phyloP scores from a whole-genome alignment of 169 alveolate genomes.

The Toxoplasma gondii region DNA sequence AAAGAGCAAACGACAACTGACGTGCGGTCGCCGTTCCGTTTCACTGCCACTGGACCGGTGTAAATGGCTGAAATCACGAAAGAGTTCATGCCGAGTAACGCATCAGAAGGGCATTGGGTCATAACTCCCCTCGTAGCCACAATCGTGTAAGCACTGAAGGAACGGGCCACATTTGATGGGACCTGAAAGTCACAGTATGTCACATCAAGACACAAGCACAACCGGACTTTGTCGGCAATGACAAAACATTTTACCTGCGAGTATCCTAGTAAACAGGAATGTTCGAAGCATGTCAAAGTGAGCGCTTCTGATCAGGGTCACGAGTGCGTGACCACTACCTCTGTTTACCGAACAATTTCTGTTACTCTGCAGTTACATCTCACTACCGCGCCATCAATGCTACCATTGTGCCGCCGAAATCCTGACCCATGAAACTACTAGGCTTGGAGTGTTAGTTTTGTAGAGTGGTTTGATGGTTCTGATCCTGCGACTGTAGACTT shows the following conservation, averaged over 20 bases:
- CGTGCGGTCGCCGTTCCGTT: no score
- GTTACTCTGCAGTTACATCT: neutral
- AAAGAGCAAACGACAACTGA: no score
- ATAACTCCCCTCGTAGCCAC: slow-evolving; percentile 15
- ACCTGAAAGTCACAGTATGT: neutral
- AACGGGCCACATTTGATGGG: neutral
- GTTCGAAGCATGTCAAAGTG: neutral
- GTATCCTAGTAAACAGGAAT: no score
- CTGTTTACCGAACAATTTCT: neutral
- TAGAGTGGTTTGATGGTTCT: no score
- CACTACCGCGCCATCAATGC: neutral
- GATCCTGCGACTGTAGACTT: no score
- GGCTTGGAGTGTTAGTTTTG: no score
- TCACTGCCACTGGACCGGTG: no score
- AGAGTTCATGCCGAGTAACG: neutral
- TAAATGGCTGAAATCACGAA: no score
- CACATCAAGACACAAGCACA: neutral
- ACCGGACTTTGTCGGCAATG: neutral
- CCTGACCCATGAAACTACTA: neutral
- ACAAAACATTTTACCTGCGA: neutral
- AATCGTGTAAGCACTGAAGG: slow-evolving; percentile 17
- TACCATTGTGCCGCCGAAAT: neutral
- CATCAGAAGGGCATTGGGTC: neutral
- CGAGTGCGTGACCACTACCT: neutral
- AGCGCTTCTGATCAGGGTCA: neutral